Conservation (phyloP, 2,329 filamentous ascomycete species). For the Stromatinia cepivora region DNA sequence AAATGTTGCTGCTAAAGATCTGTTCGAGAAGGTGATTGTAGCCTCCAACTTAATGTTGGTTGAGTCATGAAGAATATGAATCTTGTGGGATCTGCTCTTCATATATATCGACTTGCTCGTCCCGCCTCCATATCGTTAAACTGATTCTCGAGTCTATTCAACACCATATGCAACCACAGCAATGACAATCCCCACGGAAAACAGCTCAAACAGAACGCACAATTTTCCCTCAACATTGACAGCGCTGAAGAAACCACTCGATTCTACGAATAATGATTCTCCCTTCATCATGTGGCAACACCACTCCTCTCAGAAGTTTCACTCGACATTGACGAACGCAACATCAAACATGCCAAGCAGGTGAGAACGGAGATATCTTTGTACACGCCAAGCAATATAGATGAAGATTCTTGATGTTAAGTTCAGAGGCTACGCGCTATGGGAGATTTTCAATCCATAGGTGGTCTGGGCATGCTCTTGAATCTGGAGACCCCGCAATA, state of each 20-base stretch:
- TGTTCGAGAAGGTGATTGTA: background rate
- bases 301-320: background rate
- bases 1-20: background rate
- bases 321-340: no score
- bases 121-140: background rate
- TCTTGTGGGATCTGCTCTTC: background rate
- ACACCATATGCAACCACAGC: background rate
- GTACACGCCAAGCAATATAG: slow-evolving; percentile 17
- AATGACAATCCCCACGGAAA: background rate
- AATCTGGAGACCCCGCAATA: slow-evolving; percentile 20
- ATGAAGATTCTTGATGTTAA: slow-evolving; percentile 7
- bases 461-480: background rate
- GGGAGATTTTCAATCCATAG: slow-evolving; percentile 21
- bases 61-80: background rate
- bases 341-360: background rate
- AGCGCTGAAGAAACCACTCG: background rate
- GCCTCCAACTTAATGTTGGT: background rate
- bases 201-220: background rate
- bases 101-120: background rate
- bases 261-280: slow-evolving; percentile 22
- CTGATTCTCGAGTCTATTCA: background rate
- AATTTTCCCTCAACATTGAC: background rate
- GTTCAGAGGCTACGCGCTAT: background rate
- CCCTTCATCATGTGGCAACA: background rate
- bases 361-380: background rate